Evolutionary conservation across 2,329 filamentous ascomycete genomes (phyloP).

Genomic region (Talaromyces amestolkiae): DNA sequence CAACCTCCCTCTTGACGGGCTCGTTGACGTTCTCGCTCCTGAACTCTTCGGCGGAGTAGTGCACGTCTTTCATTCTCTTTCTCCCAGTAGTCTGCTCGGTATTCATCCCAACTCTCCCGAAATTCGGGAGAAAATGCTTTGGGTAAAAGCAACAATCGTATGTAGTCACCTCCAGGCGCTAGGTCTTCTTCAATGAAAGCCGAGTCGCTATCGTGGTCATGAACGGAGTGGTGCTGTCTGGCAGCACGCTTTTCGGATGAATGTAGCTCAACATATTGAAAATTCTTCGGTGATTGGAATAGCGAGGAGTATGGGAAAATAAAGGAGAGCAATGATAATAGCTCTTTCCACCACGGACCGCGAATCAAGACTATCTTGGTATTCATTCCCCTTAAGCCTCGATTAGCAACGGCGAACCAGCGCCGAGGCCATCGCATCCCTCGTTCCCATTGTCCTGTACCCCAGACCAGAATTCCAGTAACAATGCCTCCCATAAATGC

Average conservation of each 20-base stretch:
- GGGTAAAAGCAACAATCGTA: slow-evolving; percentile 84
- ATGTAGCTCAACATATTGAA: slow-evolving; percentile 70
- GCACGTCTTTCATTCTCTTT: slow-evolving; percentile 87
- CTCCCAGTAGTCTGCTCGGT: slow-evolving; percentile 94
- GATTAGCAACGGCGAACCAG: slow-evolving; percentile 86
- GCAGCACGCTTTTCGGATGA: slow-evolving; percentile 39
- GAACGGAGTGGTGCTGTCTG: slow-evolving; percentile 34
- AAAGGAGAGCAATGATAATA: slow-evolving; percentile 69
- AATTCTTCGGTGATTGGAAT: slow-evolving; percentile 65
- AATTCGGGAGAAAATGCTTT: slow-evolving; percentile 96
- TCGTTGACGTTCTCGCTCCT: slow-evolving; percentile 64
- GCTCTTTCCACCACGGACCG: slow-evolving; percentile 76
- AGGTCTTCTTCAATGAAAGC: slow-evolving; percentile 80
- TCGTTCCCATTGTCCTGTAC: slow-evolving; percentile 92
- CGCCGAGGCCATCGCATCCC: slow-evolving; percentile 90
- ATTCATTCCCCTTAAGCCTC: slow-evolving; percentile 88
- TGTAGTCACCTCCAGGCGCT: slow-evolving; percentile 82
- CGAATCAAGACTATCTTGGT: slow-evolving; percentile 90
- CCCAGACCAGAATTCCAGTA: slow-evolving; percentile 84
- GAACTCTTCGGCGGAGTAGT: slow-evolving; percentile 67
- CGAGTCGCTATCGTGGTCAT: slow-evolving; percentile 63
- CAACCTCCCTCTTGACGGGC: slow-evolving; percentile 67
- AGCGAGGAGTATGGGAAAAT: slow-evolving; percentile 74
- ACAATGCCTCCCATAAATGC: slow-evolving; percentile 88
- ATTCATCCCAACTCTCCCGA: slow-evolving; percentile 94